Base-by-base conservation (phyloP, 306 rosid genomes). In the Trichosanthes truncata region DNA sequence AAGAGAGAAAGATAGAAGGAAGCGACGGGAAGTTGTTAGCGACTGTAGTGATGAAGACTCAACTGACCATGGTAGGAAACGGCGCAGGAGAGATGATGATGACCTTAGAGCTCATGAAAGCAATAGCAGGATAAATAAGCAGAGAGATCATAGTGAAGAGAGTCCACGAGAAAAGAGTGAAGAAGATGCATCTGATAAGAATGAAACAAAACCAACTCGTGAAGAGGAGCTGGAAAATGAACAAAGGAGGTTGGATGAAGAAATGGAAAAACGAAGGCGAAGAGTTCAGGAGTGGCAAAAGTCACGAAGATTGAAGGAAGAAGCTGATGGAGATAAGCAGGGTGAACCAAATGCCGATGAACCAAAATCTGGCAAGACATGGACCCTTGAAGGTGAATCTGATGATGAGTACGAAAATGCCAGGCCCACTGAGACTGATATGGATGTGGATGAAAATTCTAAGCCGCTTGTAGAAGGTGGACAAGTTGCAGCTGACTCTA, bases 281-380 rank as follows among this genome's bases (percentile, higher is more conserved):
- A 92, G 97, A 84, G 98, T 94, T 76, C 98, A 90, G 83, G 98
- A 92, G 81, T 92, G 97, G 98, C 98, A 94, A 77, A 97, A 94
- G 83, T 81, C 86, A 62, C 91, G 86, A 85, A 94, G 97, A 87
- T 87, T 87, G 87, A 86, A 89, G 82, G 98, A 94, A 84, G 98
- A 89, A 79, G 90, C 81, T 15, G 96, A 94, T 78, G 85, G 86
- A 86, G 94, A 89, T 80, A 90, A 90, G 60, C 88, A 62, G 15
- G 96, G 90, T 48, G 96, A 89, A 82, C 91, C 48, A 25, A 82
- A 76, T 82, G 85, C 78, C 48, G 87, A 83, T 53, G 96, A 88
- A 87, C 92, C 84, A 11, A 88, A 84, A 86, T 90, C 85, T 51
- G 92, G 96, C 56, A 92, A 92, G 88, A 49, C 96, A 21, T 92